A percentile compares a stretch with the other conserved stretches of the same genome.
phyloP scores from a whole-genome alignment of 805 yeast genomes.

The Monosporozyma unispora region DNA sequence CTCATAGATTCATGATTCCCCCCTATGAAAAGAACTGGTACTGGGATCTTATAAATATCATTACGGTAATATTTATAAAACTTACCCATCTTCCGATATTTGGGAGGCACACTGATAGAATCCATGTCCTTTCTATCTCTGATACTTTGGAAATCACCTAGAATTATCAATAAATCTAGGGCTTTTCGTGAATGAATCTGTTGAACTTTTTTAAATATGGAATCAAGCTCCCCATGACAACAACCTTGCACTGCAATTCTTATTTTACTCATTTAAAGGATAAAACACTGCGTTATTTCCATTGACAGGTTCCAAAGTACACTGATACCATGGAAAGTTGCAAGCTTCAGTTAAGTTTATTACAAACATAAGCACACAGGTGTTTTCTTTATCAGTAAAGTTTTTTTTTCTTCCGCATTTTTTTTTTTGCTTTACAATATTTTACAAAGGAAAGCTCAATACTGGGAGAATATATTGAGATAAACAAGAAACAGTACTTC shows the following conservation, averaged over 20 bases:
- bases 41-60: conserved; percentile 49
- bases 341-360: no score
- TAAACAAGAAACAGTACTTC: no score
- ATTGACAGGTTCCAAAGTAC: neutral
- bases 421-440: no score
- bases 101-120: conserved; percentile 69
- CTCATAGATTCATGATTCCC: conserved; percentile 93
- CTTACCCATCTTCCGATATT: conserved; percentile 70
- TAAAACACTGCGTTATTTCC: neutral
- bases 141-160: conserved; percentile 89
- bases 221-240: conserved; percentile 70
- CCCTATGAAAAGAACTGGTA: conserved; percentile 75
- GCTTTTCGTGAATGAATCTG: conserved; percentile 14
- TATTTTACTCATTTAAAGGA: conserved; percentile 7
- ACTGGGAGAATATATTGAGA: no score
- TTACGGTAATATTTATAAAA: conserved; percentile 66
- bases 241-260: conserved; percentile 78
- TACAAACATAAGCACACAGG: no score
- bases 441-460: no score
- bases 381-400: no score
- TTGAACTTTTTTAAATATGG: conserved; percentile 41
- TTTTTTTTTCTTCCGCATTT: no score
- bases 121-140: conserved; percentile 54
- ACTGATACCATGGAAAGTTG: no score
- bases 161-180: conserved; percentile 59